These are phyloP conservation scores for Prillingera fragicola DNA, from an alignment of 1,284 basidiomycete species.

Conservation along the genomic window DNA sequence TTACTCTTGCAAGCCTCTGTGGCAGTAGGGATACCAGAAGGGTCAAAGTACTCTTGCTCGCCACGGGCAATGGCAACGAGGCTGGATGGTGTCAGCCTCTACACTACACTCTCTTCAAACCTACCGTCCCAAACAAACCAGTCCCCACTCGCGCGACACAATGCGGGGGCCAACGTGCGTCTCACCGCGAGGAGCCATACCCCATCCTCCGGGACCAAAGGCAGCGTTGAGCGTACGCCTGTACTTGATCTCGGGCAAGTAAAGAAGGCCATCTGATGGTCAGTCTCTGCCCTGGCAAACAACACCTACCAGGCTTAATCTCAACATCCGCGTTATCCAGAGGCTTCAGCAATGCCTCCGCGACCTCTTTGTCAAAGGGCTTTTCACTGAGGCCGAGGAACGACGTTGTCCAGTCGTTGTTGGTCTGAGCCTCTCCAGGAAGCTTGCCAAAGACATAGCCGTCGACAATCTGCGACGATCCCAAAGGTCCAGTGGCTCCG, in stretches of 20 bases:
- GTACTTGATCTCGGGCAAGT: slow-evolving; percentile 97
- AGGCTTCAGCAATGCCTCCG: slow-evolving; percentile 68
- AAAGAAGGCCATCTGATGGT: slow-evolving; percentile 76
- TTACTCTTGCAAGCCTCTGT: slow-evolving; percentile 95
- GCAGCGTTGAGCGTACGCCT: slow-evolving; percentile 88
- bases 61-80: slow-evolving; percentile 87
- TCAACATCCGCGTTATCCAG: slow-evolving; percentile 54
- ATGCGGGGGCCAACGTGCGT: slow-evolving; percentile 83
- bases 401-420: slow-evolving; percentile 75
- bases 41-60: slow-evolving; percentile 96
- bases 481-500: too few species aligned
- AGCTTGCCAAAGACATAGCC: too few species aligned
- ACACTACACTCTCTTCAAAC: slow-evolving; percentile 22
- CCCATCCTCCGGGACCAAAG: slow-evolving; percentile 97
- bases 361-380: slow-evolving; percentile 72
- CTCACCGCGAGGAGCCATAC: slow-evolving; percentile 86
- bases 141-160: slow-evolving; percentile 88
- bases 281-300: not conserved
- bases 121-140: slow-evolving; percentile 86
- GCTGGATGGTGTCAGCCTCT: slow-evolving; percentile 49
- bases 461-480: too few species aligned
- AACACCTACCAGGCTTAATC: slow-evolving; percentile 15
- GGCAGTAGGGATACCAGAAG: slow-evolving; percentile 83
- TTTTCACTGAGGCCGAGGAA: slow-evolving; percentile 74
- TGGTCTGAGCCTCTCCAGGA: not conserved